Evolutionary conservation across 139 green algal genomes (phyloP), one percentile per base, ranked within the genome.

Genomic region (Trebouxia sp.): DNA sequence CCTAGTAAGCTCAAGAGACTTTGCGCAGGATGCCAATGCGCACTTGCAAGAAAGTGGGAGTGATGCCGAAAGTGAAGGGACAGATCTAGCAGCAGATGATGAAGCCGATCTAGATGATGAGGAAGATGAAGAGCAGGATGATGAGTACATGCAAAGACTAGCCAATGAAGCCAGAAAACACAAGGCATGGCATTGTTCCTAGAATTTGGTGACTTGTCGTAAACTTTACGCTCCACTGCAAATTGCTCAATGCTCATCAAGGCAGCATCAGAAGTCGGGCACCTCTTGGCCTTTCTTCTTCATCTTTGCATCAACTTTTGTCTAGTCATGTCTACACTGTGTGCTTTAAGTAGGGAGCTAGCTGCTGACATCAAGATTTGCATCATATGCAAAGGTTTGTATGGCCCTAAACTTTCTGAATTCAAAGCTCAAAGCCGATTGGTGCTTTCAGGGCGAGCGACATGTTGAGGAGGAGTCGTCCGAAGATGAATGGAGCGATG

Each of bases 401-500:
- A 20, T 43, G 39, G 0, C 12, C 5, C n/a, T 39, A n/a, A 65
- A 32, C 1, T 22, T 0, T 42, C 30, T 26, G 15, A 1, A 5
- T 43, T 20, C 32, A 5, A 5, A 28, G 22, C 35, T 75, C 15
- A 35, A 8, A 30, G n/a, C 11, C 11, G 30, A 28, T 47, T 6
- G 22, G 38, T 48, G 43, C 22, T 1, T 62, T 26, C 43, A 89
- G 85, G 67, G 69, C 26, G 53, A 75, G 37, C 41, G 62, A 5
- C 45, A 77, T 17, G 80, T 76, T 37, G 76, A 84, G 0, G 55
- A 78, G 17, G 80, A 81, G 38, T 78, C 74, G 5, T 58, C 80
- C 47, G 84, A 85, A 17, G 82, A 86, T 53, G 82, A 88, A n/a
- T 92, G 79, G 83, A 83, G 84, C 15, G 86, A 86, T 47, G 87